These are phyloP conservation scores for Hirsutella rhossiliensis DNA, from an alignment of 2,329 filamentous ascomycete genomes.

Conservation along the genomic window DNA sequence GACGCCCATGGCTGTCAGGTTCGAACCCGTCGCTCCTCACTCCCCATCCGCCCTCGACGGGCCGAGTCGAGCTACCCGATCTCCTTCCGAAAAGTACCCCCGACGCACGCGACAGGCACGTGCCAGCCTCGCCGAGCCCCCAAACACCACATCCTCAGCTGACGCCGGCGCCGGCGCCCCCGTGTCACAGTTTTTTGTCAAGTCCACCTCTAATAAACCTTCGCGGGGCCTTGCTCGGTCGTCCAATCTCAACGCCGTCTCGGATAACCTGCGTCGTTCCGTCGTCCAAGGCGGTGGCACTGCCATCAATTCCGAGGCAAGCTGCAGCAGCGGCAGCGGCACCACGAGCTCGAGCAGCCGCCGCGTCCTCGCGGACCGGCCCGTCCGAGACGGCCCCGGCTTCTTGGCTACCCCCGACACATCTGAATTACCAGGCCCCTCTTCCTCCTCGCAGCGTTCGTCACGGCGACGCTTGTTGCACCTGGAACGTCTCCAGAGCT, in stretches of 20 bases:
- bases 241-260: slow-evolving; percentile 15
- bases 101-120: slow-evolving; percentile 18
- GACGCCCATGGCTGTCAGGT: slow-evolving; percentile 14
- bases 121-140: slow-evolving; percentile 17
- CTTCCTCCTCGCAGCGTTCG: slow-evolving; percentile 16
- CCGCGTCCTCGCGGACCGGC: slow-evolving; percentile 13
- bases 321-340: neutral
- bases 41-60: slow-evolving; percentile 1
- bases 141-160: slow-evolving; percentile 3
- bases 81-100: slow-evolving; percentile 20
- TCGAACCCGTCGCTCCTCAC: slow-evolving; percentile 13
- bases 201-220: neutral
- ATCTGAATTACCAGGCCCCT: slow-evolving; percentile 27
- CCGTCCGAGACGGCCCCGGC: slow-evolving; percentile 12
- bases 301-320: slow-evolving; percentile 1
- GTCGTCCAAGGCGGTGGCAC: slow-evolving; percentile 13
- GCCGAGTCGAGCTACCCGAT: slow-evolving; percentile 15
- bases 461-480: slow-evolving; percentile 28
- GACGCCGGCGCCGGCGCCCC: neutral
- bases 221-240: slow-evolving; percentile 15
- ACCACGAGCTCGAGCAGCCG: slow-evolving; percentile 3
- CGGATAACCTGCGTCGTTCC: slow-evolving; percentile 23
- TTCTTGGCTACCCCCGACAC: slow-evolving; percentile 47
- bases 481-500: slow-evolving; percentile 24
- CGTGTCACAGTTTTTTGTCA: neutral